phyloP scores from a whole-genome alignment of 1,284 basidiomycete species.

The Trichosporon faecale region DNA sequence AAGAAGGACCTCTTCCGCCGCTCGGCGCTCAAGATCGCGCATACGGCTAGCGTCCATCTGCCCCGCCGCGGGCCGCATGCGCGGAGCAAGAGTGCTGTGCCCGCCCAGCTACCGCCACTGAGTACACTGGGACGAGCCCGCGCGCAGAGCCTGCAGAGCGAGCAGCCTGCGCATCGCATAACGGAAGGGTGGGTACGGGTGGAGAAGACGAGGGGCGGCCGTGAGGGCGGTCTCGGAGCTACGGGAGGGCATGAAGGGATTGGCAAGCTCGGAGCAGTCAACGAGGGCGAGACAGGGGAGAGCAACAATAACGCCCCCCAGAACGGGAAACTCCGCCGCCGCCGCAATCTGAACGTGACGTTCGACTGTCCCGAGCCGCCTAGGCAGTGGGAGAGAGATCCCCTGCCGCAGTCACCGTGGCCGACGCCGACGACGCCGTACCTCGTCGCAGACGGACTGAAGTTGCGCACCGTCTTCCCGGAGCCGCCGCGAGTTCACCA shows the following conservation, averaged over 20 bases:
- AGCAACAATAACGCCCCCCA: neutral
- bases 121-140: neutral
- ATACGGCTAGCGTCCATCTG: neutral
- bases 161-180: neutral
- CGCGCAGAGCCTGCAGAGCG: neutral
- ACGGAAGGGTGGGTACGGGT: neutral
- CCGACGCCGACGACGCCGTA: neutral
- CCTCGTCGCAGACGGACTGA: neutral
- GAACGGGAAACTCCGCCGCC: neutral
- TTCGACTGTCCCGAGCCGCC: neutral
- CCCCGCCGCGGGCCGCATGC: neutral
- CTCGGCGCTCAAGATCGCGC: neutral
- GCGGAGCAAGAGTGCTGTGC: neutral
- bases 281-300: neutral
- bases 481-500: neutral
- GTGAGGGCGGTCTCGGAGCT: neutral
- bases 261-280: neutral
- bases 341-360: neutral
- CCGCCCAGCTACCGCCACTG: neutral
- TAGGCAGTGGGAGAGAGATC: no score
- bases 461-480: neutral
- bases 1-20: neutral
- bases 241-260: no score
- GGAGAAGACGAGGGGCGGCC: neutral
- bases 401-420: neutral